A percentile compares a stretch with the other conserved stretches of the same genome.
Conservation (phyloP, 2,329 filamentous ascomycete genomes). For the Coniochaeta sp. region DNA sequence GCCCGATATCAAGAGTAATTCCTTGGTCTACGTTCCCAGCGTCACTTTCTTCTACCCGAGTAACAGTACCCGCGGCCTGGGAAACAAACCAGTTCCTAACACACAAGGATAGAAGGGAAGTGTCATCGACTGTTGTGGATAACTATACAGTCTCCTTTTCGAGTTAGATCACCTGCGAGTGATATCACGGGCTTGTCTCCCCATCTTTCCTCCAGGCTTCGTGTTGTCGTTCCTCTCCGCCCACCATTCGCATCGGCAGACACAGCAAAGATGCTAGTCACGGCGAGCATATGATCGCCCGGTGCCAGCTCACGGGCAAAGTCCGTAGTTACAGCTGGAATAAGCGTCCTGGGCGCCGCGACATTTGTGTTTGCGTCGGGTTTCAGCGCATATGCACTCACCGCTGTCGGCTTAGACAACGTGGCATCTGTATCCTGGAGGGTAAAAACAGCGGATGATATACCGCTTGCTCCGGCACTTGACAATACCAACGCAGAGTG, state of each 20-base stretch:
- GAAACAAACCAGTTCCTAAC: no score
- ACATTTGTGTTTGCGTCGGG: constrained; percentile 4
- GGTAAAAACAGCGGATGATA: background rate
- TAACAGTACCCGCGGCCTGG: no score
- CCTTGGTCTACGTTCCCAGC: no score
- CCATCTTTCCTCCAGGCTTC: background rate
- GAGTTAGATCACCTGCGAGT: background rate
- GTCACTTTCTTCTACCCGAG: no score
- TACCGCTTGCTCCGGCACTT: background rate
- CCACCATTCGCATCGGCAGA: background rate
- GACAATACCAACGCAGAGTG: background rate
- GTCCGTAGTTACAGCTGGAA: background rate
- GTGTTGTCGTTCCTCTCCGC: background rate
- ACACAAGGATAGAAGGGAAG: no score
- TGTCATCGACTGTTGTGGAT: no score
- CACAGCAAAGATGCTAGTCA: background rate
- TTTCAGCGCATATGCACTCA: background rate
- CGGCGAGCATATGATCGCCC: background rate
- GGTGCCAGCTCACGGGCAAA: background rate
- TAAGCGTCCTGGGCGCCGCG: background rate
- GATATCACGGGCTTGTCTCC: background rate
- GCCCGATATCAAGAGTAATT: no score
- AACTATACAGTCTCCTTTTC: background rate
- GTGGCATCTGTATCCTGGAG: no score
- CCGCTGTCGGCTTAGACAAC: background rate